Evolutionary conservation across 176 grass and related monocot species (phyloP), one percentile per base, ranked within the genome.

Genomic region (Aegilops sharonensis): DNA sequence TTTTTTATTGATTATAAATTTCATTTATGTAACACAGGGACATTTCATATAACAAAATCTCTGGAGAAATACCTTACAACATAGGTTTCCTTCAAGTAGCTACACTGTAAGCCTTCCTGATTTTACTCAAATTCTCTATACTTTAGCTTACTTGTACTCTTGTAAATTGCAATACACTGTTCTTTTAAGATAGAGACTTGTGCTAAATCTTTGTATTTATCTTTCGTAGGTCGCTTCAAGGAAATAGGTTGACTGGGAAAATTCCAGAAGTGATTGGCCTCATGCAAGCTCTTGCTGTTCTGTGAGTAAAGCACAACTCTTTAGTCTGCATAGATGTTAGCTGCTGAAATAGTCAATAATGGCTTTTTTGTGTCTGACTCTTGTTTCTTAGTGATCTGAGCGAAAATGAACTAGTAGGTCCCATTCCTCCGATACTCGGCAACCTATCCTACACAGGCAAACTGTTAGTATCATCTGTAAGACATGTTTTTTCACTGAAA

Each of bases 11-110:
- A 59, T 59, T 59, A 47, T 7, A 5, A 40, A 61, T 62, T 27
- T 64, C 32, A 25, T 43, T 62, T 90, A 20, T 93, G 75, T 12
- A n/a, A 35, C 57, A 56, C 85, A 99, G 97, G 86, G 97, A 99
- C 64, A 99, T 99, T 81, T 99, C 97, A 8, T 99, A 99, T 86
- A 99, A 99, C 76, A 92, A 99, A 76, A 94, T 99, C 47, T 88
- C 86, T n/a, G 97, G 97, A 76, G 97, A 96, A 85, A 96, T 99
- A 89, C 97, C 97, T 87, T 96, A 99, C 40, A 97, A 99, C 81
- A 96, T 99, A 90, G 94, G 97, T 24, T 99, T 96, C 80, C 94
- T 99, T 85, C 97, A 99, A 99, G 97, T 96, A 79, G 97, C 97
- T 70, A 99, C 97, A 47, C 62, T 99, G 97, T 99, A 93, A 74